phyloP scores from a whole-genome alignment of 176 grass and related monocot genomes.

The Musa troglodytarum region DNA sequence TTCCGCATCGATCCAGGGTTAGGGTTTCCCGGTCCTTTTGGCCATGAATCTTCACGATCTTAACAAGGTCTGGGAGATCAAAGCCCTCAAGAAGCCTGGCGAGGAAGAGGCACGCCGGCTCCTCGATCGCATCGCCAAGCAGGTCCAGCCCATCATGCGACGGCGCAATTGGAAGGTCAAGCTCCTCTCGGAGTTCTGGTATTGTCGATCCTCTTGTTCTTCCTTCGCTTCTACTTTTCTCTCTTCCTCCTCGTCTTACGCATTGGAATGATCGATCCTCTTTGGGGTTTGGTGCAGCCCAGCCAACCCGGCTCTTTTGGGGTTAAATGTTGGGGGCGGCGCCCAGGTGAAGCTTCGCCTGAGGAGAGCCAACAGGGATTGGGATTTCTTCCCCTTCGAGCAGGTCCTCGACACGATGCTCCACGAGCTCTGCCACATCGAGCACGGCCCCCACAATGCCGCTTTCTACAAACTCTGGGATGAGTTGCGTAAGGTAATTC shows the following conservation, averaged over 20 bases:
- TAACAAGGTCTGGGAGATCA: slow-evolving; percentile 90
- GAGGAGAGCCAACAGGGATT: slow-evolving; percentile 48
- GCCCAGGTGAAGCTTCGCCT: slow-evolving; percentile 87
- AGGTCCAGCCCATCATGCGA: slow-evolving; percentile 95
- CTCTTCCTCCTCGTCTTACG: not conserved
- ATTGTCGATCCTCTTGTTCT: slow-evolving; percentile 7
- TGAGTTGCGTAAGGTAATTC: slow-evolving; percentile 69
- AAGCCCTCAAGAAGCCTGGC: slow-evolving; percentile 52
- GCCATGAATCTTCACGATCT: slow-evolving; percentile 70
- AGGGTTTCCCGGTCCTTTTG: slow-evolving; percentile 8
- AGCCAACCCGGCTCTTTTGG: slow-evolving; percentile 66
- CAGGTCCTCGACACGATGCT: slow-evolving; percentile 96
- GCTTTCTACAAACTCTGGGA: slow-evolving; percentile 98
- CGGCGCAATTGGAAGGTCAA: slow-evolving; percentile 92
- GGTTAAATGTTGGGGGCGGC: slow-evolving; percentile 57
- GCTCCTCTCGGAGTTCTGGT: slow-evolving; percentile 91
- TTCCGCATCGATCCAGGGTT: too few relatives aligned
- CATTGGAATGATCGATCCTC: not conserved
- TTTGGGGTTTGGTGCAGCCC: slow-evolving; percentile 32
- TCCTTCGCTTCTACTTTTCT: not conserved
- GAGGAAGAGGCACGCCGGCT: slow-evolving; percentile 48
- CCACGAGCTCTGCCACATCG: slow-evolving; percentile 78
- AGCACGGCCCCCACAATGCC: slow-evolving; percentile 58
- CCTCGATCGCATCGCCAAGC: slow-evolving; percentile 73
- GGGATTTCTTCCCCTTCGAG: slow-evolving; percentile 79